Percentiles rank a stretch among this genome's conserved stretches.
These are phyloP conservation scores for Vitis rupestris DNA, from an alignment of 164 flowering plant species.

Conservation along the genomic window DNA sequence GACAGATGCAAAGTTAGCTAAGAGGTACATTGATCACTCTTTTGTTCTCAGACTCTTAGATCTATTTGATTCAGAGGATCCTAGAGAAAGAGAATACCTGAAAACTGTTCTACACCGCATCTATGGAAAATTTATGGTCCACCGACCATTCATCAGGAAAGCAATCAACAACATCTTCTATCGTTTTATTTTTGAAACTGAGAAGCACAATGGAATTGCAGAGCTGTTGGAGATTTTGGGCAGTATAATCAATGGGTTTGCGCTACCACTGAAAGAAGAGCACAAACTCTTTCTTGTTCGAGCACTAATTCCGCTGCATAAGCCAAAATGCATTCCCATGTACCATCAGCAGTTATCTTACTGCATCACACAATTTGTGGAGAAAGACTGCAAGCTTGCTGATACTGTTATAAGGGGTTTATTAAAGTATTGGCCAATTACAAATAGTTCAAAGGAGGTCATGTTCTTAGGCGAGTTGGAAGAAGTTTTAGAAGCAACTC, in stretches of 20 bases:
- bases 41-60: slow-evolving; percentile 48
- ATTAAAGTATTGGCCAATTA: slow-evolving; percentile 52
- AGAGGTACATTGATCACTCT: slow-evolving; percentile 53
- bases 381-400: slow-evolving; percentile 65
- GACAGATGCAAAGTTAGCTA: slow-evolving; percentile 61
- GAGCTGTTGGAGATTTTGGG: slow-evolving; percentile 61
- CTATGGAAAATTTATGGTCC: slow-evolving; percentile 64
- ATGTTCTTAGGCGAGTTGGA: slow-evolving; percentile 58
- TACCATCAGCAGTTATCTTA: slow-evolving; percentile 61
- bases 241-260: slow-evolving; percentile 59
- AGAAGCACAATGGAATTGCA: slow-evolving; percentile 62
- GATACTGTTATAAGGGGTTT: slow-evolving; percentile 66
- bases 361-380: slow-evolving; percentile 62
- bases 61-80: slow-evolving; percentile 60
- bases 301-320: slow-evolving; percentile 62
- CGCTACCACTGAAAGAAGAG: slow-evolving; percentile 56
- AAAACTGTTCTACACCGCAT: slow-evolving; percentile 57
- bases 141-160: slow-evolving; percentile 59
- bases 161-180: slow-evolving; percentile 53
- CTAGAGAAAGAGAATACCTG: slow-evolving; percentile 60
- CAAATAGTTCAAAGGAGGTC: slow-evolving; percentile 53
- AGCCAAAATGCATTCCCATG: slow-evolving; percentile 54
- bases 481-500: slow-evolving; percentile 61
- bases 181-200: slow-evolving; percentile 56
- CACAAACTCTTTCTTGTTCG: slow-evolving; percentile 58